Percentiles rank a stretch among this genome's conserved stretches.
Conservation (phyloP, 2,329 filamentous ascomycete genomes). For the Thielaviopsis populi region DNA sequence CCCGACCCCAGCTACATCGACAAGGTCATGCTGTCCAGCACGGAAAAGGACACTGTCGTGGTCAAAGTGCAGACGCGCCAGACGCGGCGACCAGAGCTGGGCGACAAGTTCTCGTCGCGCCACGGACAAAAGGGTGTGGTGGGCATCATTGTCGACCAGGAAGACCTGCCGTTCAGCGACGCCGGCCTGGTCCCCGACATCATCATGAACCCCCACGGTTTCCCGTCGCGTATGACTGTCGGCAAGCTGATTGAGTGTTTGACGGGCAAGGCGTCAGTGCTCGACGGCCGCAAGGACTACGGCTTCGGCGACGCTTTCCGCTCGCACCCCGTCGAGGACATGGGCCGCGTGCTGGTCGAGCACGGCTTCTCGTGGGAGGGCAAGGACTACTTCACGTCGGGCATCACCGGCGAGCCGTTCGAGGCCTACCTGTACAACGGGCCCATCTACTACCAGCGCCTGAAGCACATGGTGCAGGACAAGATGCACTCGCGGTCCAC, state of each 20-base stretch:
- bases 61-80: slow-evolving; percentile 96
- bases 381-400: slow-evolving; percentile 91
- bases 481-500: slow-evolving; percentile 96
- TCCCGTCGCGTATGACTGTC: slow-evolving; percentile 98
- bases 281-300: slow-evolving; percentile 75
- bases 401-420: slow-evolving; percentile 84
- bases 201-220: slow-evolving; percentile 99
- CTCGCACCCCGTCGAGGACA: slow-evolving; percentile 71
- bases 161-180: slow-evolving; percentile 93
- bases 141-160: slow-evolving; percentile 89
- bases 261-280: slow-evolving; percentile 80
- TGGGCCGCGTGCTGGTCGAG: slow-evolving; percentile 69
- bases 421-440: slow-evolving; percentile 97
- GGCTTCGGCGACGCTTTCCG: slow-evolving; percentile 70
- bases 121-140: slow-evolving; percentile 98
- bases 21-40: slow-evolving; percentile 87
- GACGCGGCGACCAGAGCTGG: slow-evolving; percentile 83
- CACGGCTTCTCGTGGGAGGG: slow-evolving; percentile 93
- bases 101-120: slow-evolving; percentile 96
- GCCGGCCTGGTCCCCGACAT: slow-evolving; percentile 86
- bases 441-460: slow-evolving; percentile 97
- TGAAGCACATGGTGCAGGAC: slow-evolving; percentile 99
- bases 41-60: slow-evolving; percentile 69
- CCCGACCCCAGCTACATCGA: slow-evolving; percentile 81
- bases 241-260: slow-evolving; percentile 94